phyloP scores from a whole-genome alignment of 2,329 filamentous ascomycete species.

The Fusarium sp. region DNA sequence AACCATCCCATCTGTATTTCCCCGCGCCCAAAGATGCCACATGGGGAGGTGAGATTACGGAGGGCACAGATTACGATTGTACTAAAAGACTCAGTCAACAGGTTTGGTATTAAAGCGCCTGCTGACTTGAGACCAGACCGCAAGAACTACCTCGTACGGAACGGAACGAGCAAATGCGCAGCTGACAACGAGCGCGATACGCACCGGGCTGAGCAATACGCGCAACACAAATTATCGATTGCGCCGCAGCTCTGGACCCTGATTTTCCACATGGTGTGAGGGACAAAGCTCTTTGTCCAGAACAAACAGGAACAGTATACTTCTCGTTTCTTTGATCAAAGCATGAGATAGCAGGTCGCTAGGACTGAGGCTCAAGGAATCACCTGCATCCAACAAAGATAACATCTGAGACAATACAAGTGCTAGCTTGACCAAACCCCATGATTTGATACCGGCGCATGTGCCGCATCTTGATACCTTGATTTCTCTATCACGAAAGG shows the following conservation, averaged over 20 bases:
- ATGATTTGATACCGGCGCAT: slow-evolving; percentile 32
- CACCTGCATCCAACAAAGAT: slow-evolving; percentile 27
- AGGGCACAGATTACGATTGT: neutral
- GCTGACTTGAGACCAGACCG: slow-evolving; percentile 17
- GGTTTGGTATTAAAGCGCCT: neutral
- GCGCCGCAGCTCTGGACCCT: slow-evolving; percentile 24
- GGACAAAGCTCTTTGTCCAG: neutral
- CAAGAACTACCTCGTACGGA: slow-evolving; percentile 1
- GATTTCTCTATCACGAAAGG: neutral
- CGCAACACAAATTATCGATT: neutral
- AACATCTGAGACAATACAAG: slow-evolving; percentile 19
- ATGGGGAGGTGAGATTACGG: slow-evolving; percentile 3
- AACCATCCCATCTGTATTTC: slow-evolving; percentile 17
- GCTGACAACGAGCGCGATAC: slow-evolving; percentile 13
- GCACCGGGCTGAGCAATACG: slow-evolving; percentile 9
- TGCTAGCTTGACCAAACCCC: slow-evolving; percentile 26
- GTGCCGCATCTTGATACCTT: slow-evolving; percentile 17
- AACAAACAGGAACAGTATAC: neutral
- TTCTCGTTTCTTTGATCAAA: neutral
- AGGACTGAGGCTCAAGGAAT: slow-evolving; percentile 13
- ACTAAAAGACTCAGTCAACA: neutral
- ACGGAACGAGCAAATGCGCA: slow-evolving; percentile 9
- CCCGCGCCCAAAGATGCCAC: slow-evolving; percentile 13
- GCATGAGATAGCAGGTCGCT: neutral
- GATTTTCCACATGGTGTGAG: slow-evolving; percentile 4